Evolutionary conservation across 768 basidiomycete genomes (phyloP).

Genomic region (Lentinus brumalis): DNA sequence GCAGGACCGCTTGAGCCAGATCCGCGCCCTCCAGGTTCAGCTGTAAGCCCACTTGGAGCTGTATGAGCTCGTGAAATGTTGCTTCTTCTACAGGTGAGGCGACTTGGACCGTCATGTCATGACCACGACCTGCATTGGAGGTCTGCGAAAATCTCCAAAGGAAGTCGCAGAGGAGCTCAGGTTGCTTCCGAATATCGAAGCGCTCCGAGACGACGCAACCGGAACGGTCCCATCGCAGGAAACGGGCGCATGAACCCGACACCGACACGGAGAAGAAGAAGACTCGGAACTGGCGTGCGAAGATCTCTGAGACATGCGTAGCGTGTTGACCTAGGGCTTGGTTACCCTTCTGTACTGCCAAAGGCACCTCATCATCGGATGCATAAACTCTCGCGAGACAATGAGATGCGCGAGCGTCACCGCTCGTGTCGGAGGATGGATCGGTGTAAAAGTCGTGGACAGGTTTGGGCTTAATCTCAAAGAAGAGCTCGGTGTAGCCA

Average conservation of each 20-base stretch:
- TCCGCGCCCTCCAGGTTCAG: neutral
- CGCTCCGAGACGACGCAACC: slow-evolving; percentile 32
- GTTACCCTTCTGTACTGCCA: neutral
- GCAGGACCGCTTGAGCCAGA: neutral
- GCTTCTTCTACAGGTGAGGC: neutral
- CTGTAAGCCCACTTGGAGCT: neutral
- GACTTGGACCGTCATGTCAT: slow-evolving; percentile 18
- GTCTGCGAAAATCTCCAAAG: slow-evolving; percentile 31
- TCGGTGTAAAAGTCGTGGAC: slow-evolving; percentile 10
- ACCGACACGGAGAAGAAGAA: slow-evolving; percentile 33
- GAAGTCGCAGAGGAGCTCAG: slow-evolving; percentile 30
- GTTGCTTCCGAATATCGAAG: slow-evolving; percentile 28
- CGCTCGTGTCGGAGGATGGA: neutral
- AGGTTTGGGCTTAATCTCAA: slow-evolving; percentile 1
- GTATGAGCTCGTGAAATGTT: slow-evolving; percentile 1
- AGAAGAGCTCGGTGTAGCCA: slow-evolving; percentile 14
- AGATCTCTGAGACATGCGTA: neutral
- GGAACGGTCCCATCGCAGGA: slow-evolving; percentile 36
- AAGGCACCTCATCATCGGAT: no score
- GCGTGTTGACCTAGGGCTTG: neutral
- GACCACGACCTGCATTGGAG: slow-evolving; percentile 24
- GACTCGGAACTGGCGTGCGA: slow-evolving; percentile 31
- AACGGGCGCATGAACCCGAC: slow-evolving; percentile 26
- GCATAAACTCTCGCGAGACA: no score
- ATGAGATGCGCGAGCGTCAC: no score